Base-by-base conservation (phyloP, 495 filamentous ascomycete genomes). In the Aspergillus incahuasiensis region DNA sequence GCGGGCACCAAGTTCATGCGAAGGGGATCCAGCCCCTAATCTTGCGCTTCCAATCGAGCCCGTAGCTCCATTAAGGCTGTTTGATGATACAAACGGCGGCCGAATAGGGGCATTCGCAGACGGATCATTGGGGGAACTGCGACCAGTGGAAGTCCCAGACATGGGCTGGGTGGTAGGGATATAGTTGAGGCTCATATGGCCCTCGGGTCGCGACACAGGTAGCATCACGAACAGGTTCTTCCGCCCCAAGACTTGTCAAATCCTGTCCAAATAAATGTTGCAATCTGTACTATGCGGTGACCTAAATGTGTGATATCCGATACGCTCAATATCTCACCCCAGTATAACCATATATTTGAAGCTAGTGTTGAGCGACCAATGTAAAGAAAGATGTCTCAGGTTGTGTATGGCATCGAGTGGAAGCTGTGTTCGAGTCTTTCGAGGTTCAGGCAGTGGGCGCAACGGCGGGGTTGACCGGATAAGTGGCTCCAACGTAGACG, bases 21-120 rank as follows among this genome's bases (percentile, higher is more conserved):
- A 96, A 63, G 94, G 94, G 80, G 94, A 98, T 72, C 92, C 94
- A 80, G 91, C 86, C 78, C 92, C 92, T 60, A 92, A 83, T 72
- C 95, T 86, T 64, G 86, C 78, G 68, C 75, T 84, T 61, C 85
- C 86, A 55, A 89, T 82, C 68, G 89, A 86, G 62, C 83, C 86
- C 58, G 81, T 77, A 62, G 84, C 74, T 52, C 81, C 75, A 57
- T 76, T 85, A 60, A 89, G 73, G 45, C 81, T 79, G 56, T 80
- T 82, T 35, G 83, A 79, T 53, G 85, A 74, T 38, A 86, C 86
- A 63, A 95, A 90, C 13, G 91, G 86, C 50, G 89, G 87, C 69
- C 90, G 83, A 47, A 86, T 70, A 42, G 84, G 73, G 66, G 76
- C 79, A 65, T 82, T 79, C 49, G 87, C 80, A 30, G 87, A 81